Conservation (phyloP, 352 stramenopile species). For the Phytophthora uliginosa region DNA sequence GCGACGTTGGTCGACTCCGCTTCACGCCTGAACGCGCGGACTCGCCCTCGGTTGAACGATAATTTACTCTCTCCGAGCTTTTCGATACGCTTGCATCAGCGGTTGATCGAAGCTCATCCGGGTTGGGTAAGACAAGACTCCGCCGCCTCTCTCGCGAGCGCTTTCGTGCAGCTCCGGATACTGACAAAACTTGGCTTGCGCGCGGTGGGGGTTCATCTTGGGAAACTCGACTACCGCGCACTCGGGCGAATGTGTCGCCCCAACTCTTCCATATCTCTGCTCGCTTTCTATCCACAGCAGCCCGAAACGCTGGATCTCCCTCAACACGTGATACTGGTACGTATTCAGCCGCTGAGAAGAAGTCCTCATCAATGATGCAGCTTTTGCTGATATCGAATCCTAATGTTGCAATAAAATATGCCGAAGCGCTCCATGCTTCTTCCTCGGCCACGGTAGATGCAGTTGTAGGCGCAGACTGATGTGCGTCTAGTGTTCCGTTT, state of each 20-base stretch:
- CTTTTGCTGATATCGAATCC: conserved; percentile 54
- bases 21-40: conserved; percentile 16
- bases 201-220: neutral
- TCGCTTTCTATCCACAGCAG: conserved; percentile 30
- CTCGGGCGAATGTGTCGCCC: conserved; percentile 17
- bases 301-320: conserved; percentile 21
- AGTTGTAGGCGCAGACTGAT: neutral
- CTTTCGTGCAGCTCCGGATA: conserved; percentile 22
- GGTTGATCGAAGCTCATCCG: conserved; percentile 31
- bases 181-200: neutral
- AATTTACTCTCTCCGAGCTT: conserved; percentile 9
- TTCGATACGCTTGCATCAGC: conserved; percentile 2
- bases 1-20: conserved; percentile 8
- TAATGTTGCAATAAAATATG: conserved; percentile 29
- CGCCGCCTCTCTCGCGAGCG: conserved; percentile 35
- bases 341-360: conserved; percentile 31
- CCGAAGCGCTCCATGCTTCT: neutral
- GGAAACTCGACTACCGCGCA: neutral
- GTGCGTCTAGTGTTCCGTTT: neutral
- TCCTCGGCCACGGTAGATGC: neutral
- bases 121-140: conserved; percentile 41
- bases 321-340: conserved; percentile 12
- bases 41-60: conserved; percentile 1
- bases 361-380: conserved; percentile 48
- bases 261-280: conserved; percentile 39